Conservation (phyloP, 441 rosid species). For the Arabidopsis lyrata region DNA sequence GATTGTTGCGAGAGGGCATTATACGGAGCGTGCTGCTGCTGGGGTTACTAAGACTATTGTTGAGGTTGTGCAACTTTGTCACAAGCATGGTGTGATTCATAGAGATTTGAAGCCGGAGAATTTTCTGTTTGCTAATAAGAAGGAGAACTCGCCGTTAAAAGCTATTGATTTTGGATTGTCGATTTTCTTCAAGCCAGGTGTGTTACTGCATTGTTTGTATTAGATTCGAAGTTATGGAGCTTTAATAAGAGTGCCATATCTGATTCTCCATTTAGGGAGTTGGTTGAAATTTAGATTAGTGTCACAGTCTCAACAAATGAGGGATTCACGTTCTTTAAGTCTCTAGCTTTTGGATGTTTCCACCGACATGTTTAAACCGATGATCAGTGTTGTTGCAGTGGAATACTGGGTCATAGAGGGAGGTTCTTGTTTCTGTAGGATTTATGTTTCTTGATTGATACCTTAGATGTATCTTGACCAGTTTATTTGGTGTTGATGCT, state of each 20-base stretch:
- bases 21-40: slow-evolving; percentile 97
- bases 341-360: slow-evolving; percentile 26
- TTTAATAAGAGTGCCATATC: slow-evolving; percentile 12
- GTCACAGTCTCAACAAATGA: background rate
- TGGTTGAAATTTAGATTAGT: no score
- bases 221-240: slow-evolving; percentile 6
- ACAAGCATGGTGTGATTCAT: slow-evolving; percentile 95
- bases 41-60: slow-evolving; percentile 91
- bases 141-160: slow-evolving; percentile 95
- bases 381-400: background rate
- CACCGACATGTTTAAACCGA: slow-evolving; percentile 2
- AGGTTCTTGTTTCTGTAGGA: slow-evolving; percentile 17
- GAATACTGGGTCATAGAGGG: slow-evolving; percentile 12
- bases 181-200: slow-evolving; percentile 98
- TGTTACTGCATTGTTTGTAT: slow-evolving; percentile 26
- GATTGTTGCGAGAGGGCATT: slow-evolving; percentile 98
- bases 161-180: slow-evolving; percentile 99
- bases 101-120: slow-evolving; percentile 99
- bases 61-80: slow-evolving; percentile 96
- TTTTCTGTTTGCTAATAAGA: slow-evolving; percentile 94
- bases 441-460: slow-evolving; percentile 30
- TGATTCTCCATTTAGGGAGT: slow-evolving; percentile 15
- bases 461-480: background rate
- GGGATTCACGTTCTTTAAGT: slow-evolving; percentile 10
- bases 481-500: slow-evolving; percentile 1